Conservation (phyloP, 139 green algal species). For the Asterochloris erici region DNA sequence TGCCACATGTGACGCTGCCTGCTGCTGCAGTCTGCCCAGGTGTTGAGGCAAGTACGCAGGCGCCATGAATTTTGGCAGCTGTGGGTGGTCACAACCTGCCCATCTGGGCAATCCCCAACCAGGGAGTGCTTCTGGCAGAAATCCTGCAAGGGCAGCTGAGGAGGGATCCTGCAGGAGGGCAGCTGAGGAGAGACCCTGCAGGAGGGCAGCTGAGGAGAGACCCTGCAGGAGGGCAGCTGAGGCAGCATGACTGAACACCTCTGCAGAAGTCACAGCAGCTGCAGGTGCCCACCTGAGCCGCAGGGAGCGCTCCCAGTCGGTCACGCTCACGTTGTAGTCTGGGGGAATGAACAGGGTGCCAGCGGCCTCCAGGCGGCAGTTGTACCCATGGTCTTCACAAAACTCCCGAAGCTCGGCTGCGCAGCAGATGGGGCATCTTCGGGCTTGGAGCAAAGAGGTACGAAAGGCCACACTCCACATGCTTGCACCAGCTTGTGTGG, state of each 20-base stretch:
- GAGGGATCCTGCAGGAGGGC: too few relatives aligned
- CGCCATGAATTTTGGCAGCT: too few relatives aligned
- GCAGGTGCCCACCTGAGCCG: slow-evolving; percentile 34
- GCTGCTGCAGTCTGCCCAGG: too few relatives aligned
- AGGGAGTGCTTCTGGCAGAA: too few relatives aligned
- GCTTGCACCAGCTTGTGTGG: slow-evolving; percentile 61
- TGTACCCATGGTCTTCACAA: slow-evolving; percentile 66
- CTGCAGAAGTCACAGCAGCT: neutral
- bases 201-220: neutral
- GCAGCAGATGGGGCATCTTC: too few relatives aligned
- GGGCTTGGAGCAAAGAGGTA: slow-evolving; percentile 3
- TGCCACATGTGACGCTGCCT: too few relatives aligned
- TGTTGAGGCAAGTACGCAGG: too few relatives aligned
- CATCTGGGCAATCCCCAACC: too few relatives aligned
- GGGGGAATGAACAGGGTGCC: slow-evolving; percentile 74
- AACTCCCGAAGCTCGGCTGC: slow-evolving; percentile 68
- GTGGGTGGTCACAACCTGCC: too few relatives aligned
- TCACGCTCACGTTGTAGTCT: slow-evolving; percentile 71
- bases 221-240: neutral
- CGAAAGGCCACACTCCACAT: slow-evolving; percentile 65
- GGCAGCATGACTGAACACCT: too few relatives aligned
- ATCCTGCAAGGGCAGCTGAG: too few relatives aligned
- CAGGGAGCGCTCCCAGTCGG: slow-evolving; percentile 81
- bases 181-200: too few relatives aligned
- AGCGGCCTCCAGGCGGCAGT: slow-evolving; percentile 64